Evolutionary conservation across 176 grass and related monocot species (phyloP).

Genomic region (Dendrocalamus sinicus): DNA sequence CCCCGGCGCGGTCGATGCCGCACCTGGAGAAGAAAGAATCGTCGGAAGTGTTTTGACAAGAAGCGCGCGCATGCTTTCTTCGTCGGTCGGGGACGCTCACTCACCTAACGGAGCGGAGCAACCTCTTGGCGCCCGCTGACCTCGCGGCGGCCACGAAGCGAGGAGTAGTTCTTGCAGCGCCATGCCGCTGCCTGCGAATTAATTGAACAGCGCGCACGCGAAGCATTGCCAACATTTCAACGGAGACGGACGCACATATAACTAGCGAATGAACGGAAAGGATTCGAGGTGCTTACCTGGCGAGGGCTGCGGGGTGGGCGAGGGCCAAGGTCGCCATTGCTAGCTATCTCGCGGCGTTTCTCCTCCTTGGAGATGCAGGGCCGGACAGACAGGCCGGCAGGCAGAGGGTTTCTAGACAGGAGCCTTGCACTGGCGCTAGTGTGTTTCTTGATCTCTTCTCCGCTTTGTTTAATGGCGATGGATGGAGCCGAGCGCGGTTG

Average conservation of each 20-base stretch:
- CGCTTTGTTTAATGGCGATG: too few species aligned
- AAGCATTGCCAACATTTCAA: too few species aligned
- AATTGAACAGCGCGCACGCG: neutral
- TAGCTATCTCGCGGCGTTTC: too few species aligned
- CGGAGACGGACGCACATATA: neutral
- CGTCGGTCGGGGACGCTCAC: neutral
- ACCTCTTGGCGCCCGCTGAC: neutral
- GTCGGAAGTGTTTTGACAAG: too few species aligned
- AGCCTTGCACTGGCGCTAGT: too few species aligned
- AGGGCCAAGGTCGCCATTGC: conserved; percentile 19
- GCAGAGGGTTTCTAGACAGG: too few species aligned
- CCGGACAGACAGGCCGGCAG: too few species aligned
- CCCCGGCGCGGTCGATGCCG: neutral
- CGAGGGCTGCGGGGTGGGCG: neutral
- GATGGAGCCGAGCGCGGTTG: too few species aligned
- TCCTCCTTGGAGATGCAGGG: neutral
- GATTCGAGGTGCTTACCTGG: neutral
- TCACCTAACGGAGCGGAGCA: conserved; percentile 20
- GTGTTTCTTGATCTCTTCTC: too few species aligned
- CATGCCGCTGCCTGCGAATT: conserved; percentile 8
- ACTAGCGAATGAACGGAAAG: neutral
- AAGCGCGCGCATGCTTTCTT: too few species aligned
- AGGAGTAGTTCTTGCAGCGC: too few species aligned
- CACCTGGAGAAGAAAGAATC: conserved; percentile 8
- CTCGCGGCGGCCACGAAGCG: neutral